phyloP scores from a whole-genome alignment of 768 basidiomycete species.

The Mycena filopes region DNA sequence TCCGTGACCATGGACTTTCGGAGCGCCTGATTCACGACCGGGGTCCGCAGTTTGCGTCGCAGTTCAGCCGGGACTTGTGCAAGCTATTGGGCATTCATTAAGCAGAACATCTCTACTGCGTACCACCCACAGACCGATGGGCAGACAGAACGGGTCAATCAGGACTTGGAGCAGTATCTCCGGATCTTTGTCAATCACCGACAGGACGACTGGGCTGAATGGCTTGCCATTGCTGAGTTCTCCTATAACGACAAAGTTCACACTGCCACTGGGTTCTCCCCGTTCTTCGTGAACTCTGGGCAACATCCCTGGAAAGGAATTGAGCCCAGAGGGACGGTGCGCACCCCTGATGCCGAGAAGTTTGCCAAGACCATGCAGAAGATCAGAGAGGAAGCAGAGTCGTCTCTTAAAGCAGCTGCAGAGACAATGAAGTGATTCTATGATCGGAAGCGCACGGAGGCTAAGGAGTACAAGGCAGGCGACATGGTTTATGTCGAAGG shows the following conservation, averaged over 20 bases:
- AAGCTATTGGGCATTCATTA: background rate
- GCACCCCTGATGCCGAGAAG: constrained; percentile 30
- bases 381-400: constrained; percentile 31
- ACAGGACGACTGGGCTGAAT: constrained; percentile 46
- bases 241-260: constrained; percentile 43
- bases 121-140: constrained; percentile 34
- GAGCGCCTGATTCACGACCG: constrained; percentile 18
- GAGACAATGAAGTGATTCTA: constrained; percentile 34
- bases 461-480: constrained; percentile 23
- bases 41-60: constrained; percentile 25
- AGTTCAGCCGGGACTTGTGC: constrained; percentile 6
- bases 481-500: constrained; percentile 39
- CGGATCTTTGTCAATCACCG: constrained; percentile 39
- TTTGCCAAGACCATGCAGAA: constrained; percentile 36
- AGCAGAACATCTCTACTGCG: constrained; percentile 8
- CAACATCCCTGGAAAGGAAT: constrained; percentile 36
- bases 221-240: constrained; percentile 45
- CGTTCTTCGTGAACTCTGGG: constrained; percentile 46
- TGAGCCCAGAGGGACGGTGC: constrained; percentile 27
- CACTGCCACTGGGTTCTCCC: constrained; percentile 41
- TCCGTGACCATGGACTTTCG: constrained; percentile 15
- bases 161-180: constrained; percentile 44
- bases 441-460: constrained; percentile 6
- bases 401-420: constrained; percentile 33
- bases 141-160: constrained; percentile 44